phyloP scores from a whole-genome alignment of 305 asterid species.

The Fraxinus latifolia region DNA sequence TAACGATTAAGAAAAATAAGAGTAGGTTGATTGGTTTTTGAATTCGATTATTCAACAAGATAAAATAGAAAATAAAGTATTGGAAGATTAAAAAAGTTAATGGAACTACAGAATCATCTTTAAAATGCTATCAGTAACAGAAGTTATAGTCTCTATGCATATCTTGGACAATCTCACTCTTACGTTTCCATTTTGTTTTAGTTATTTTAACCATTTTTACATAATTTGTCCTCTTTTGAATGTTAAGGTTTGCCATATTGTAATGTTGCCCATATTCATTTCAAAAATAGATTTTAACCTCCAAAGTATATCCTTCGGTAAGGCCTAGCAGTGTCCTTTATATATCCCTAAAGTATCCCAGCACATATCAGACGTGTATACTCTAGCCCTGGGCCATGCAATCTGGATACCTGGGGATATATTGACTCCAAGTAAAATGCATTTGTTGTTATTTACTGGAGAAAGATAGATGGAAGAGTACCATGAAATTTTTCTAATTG shows the following conservation, averaged over 20 bases:
- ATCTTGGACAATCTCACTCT: neutral
- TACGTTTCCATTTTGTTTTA: neutral
- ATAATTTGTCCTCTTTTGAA: neutral
- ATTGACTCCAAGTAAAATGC: constrained; percentile 2
- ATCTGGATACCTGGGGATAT: neutral
- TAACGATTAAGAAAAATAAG: neutral
- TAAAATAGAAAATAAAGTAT: neutral
- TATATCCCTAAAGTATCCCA: neutral
- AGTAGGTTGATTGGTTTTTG: neutral
- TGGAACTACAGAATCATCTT: neutral
- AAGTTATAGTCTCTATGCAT: neutral
- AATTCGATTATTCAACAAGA: neutral
- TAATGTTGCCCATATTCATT: neutral
- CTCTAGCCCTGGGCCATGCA: neutral
- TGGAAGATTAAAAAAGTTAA: neutral
- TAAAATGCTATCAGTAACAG: neutral
- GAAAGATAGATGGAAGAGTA: neutral
- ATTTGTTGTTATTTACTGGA: neutral
- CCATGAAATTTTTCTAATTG: neutral
- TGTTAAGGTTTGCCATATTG: neutral
- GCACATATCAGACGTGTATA: neutral
- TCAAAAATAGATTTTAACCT: neutral
- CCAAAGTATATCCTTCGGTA: neutral
- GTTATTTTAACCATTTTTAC: neutral
- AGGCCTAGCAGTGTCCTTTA: neutral